phyloP scores from a whole-genome alignment of 2,329 filamentous ascomycete genomes.

The Colletotrichum ledebouriae region DNA sequence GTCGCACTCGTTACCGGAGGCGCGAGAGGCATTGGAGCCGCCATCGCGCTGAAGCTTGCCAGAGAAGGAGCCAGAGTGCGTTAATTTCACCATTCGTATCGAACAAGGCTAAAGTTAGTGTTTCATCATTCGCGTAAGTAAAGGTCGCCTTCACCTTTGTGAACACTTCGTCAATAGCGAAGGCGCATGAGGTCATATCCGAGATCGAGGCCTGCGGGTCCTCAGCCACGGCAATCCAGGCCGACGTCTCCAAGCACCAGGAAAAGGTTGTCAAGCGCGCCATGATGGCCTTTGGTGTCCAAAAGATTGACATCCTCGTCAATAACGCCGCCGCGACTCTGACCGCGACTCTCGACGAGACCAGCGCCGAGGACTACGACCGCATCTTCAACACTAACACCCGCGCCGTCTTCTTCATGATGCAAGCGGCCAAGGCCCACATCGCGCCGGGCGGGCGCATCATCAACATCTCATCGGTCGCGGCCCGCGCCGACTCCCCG shows the following conservation, averaged over 20 bases:
- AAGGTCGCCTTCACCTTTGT: conserved; percentile 44
- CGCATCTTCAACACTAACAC: conserved; percentile 43
- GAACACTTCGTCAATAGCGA: conserved; percentile 42
- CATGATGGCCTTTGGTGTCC: conserved; percentile 43
- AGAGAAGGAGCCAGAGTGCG: conserved; percentile 67
- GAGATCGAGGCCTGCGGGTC: conserved; percentile 45
- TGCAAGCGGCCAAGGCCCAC: conserved; percentile 41
- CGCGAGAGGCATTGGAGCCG: conserved; percentile 70
- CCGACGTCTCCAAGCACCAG: conserved; percentile 43
- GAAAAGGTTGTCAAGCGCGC: conserved; percentile 42
- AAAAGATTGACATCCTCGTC: conserved; percentile 44
- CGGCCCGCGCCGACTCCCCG: conserved; percentile 39
- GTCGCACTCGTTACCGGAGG: conserved; percentile 46
- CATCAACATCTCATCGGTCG: conserved; percentile 45
- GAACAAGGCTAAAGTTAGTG: conserved; percentile 29
- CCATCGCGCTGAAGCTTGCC: conserved; percentile 70
- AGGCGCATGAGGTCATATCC: conserved; percentile 43
- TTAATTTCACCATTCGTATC: conserved; percentile 10
- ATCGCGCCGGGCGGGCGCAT: conserved; percentile 43
- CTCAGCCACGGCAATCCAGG: conserved; percentile 44
- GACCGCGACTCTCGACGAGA: conserved; percentile 41
- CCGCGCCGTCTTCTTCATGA: conserved; percentile 44
- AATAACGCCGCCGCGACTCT: conserved; percentile 43
- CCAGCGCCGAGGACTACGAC: conserved; percentile 42
- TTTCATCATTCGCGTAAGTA: conserved; percentile 15